A percentile compares a stretch with the other conserved stretches of the same genome.
Conservation (phyloP, 2,329 filamentous ascomycete genomes). For the Fusarium agapanthi region DNA sequence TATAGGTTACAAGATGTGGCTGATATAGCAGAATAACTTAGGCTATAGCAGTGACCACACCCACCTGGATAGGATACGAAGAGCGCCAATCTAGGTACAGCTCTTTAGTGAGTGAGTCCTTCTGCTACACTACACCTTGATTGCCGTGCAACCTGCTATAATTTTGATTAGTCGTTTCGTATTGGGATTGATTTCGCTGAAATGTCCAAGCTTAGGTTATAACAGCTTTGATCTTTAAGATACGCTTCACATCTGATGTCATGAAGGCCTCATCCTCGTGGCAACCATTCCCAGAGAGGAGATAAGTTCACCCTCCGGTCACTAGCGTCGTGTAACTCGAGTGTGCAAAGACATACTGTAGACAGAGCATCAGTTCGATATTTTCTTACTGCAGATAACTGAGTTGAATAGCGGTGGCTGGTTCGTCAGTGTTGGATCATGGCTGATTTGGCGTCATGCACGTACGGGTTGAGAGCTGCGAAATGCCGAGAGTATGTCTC, state of each 20-base stretch:
- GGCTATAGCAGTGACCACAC: constrained; percentile 27
- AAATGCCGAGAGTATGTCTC: constrained; percentile 2
- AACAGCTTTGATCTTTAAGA: neutral
- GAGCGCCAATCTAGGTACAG: constrained; percentile 20
- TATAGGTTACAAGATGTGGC: constrained; percentile 22
- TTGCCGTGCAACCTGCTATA: neutral
- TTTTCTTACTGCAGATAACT: neutral
- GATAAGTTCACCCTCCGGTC: constrained; percentile 1
- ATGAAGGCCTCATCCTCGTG: constrained; percentile 27
- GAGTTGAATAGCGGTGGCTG: neutral
- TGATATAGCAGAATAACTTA: constrained; percentile 1
- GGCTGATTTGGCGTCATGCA: constrained; percentile 27
- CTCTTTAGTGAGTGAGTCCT: neutral
- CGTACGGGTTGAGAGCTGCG: neutral
- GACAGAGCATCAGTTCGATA: neutral
- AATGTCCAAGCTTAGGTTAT: neutral
- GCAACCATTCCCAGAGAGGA: constrained; percentile 14
- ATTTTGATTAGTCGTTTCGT: constrained; percentile 14
- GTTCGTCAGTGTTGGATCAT: constrained; percentile 26
- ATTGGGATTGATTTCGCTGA: constrained; percentile 6
- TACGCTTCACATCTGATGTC: constrained; percentile 21
- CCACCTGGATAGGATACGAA: constrained; percentile 27
- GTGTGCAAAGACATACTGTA: neutral
- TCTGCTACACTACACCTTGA: neutral
- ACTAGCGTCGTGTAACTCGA: constrained; percentile 14